Evolutionary conservation across 1,139 yeast species (phyloP).

Genomic region (Hemisphaericaspora subhashii): DNA sequence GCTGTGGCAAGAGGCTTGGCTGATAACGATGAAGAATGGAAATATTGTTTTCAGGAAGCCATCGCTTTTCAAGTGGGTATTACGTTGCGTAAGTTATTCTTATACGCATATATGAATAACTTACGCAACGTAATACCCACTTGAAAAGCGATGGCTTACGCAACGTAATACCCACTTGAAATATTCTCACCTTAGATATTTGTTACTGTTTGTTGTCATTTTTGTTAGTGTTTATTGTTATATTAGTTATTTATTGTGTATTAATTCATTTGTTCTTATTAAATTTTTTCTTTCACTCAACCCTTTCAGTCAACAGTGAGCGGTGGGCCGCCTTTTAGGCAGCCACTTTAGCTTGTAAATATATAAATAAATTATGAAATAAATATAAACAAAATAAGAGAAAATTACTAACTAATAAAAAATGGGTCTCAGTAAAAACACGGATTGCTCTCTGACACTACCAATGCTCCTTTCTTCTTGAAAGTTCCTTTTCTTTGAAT

Average conservation of each 20-base stretch:
- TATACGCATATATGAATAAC: not conserved
- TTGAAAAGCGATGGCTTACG: no score
- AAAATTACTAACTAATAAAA: slow-evolving; percentile 2
- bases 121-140: no score
- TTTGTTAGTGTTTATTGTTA: no score
- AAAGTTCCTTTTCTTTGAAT: not conserved
- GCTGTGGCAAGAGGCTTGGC: not conserved
- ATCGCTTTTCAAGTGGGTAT: not conserved
- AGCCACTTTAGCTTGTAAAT: not conserved
- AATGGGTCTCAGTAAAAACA: not conserved
- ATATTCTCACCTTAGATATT: no score
- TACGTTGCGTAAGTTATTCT: not conserved
- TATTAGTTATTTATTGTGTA: no score
- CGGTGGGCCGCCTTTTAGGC: no score
- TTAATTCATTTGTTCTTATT: no score
- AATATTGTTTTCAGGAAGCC: not conserved
- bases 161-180: no score
- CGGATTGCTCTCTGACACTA: not conserved
- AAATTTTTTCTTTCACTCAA: no score
- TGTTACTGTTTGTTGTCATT: no score
- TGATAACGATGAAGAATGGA: not conserved
- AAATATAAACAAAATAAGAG: slow-evolving; percentile 5
- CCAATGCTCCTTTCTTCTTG: not conserved
- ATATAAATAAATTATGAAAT: slow-evolving; percentile 1
- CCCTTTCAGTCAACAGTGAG: no score